A percentile compares a stretch with the other conserved stretches of the same genome.
Conservation (phyloP, 2,329 filamentous ascomycete species). For the Ophiostoma pallidulum region DNA sequence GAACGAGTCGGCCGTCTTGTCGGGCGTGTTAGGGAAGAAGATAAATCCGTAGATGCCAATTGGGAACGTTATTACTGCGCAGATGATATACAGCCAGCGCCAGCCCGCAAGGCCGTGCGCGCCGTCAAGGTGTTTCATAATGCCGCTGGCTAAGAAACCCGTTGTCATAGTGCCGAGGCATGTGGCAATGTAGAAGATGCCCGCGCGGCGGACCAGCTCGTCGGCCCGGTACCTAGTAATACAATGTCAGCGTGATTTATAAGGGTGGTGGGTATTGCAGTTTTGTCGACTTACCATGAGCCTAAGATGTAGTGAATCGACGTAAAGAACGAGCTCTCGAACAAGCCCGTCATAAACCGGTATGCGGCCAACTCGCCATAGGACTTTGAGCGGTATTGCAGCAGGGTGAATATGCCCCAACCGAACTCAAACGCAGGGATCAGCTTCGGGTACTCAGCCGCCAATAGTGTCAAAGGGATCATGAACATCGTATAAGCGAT, state of each 20-base stretch:
- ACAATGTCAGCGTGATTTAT: too few species aligned
- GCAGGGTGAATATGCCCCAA: constrained; percentile 18
- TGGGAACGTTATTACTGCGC: constrained; percentile 16
- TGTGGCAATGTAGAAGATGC: constrained; percentile 52
- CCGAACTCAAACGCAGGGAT: constrained; percentile 12
- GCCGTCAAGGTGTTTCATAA: constrained; percentile 22
- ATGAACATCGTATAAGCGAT: constrained; percentile 13
- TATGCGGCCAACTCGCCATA: constrained; percentile 31
- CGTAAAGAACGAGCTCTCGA: constrained; percentile 35
- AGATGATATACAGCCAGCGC: constrained; percentile 12
- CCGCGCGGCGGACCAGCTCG: constrained; percentile 54
- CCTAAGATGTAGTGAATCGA: constrained; percentile 39
- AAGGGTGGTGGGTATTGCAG: too few species aligned
- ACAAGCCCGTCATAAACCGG: constrained; percentile 30
- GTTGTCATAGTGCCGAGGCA: constrained; percentile 33
- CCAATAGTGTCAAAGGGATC: constrained; percentile 17
- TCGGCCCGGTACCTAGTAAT: constrained; percentile 36
- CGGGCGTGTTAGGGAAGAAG: constrained; percentile 14
- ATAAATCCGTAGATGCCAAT: constrained; percentile 16
- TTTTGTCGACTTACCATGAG: constrained; percentile 31
- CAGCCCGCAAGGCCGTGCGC: constrained; percentile 26
- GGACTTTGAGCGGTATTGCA: constrained; percentile 1
- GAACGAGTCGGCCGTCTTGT: constrained; percentile 1
- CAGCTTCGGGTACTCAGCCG: constrained; percentile 13
- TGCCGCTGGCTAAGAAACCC: constrained; percentile 33